Conservation (phyloP, 768 basidiomycete genomes). For the Boletellus emodensis region DNA sequence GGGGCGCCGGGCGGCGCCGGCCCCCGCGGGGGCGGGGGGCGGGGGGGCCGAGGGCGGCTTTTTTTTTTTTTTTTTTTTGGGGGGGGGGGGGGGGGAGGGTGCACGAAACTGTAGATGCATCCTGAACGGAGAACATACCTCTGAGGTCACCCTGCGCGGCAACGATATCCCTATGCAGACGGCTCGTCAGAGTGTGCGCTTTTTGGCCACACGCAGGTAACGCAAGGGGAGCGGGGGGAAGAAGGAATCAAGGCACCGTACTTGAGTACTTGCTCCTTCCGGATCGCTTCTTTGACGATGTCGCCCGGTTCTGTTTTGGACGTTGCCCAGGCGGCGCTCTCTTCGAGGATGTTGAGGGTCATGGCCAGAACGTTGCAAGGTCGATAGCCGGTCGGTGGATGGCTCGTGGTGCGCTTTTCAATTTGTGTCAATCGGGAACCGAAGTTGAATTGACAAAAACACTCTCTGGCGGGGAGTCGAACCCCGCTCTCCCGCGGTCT, state of each 20-base stretch:
- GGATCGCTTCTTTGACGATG: constrained; percentile 69
- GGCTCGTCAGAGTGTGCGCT: not conserved
- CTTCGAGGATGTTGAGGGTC: constrained; percentile 43
- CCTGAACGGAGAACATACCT: constrained; percentile 38
- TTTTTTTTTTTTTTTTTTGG: too few species aligned
- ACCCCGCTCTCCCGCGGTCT: constrained; percentile 41
- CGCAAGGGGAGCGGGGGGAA: too few species aligned
- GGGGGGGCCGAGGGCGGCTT: too few species aligned
- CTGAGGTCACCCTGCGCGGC: constrained; percentile 75
- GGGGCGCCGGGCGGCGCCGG: too few species aligned
- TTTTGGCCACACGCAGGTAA: not conserved
- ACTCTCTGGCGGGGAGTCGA: constrained; percentile 47
- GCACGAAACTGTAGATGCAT: not conserved
- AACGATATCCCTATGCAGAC: constrained; percentile 56
- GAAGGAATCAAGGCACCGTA: constrained; percentile 33
- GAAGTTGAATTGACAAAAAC: not conserved
- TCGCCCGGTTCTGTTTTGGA: constrained; percentile 47
- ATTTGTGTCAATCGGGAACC: not conserved
- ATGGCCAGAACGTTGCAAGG: constrained; percentile 24
- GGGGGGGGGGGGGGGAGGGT: too few species aligned
- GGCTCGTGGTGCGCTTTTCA: not conserved
- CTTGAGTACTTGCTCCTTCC: constrained; percentile 77
- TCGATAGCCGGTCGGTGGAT: not conserved
- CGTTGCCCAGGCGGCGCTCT: constrained; percentile 49
- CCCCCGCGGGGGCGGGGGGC: too few species aligned